phyloP scores from a whole-genome alignment of 2,329 filamentous ascomycete species.

The Cryphonectria naterciae region DNA sequence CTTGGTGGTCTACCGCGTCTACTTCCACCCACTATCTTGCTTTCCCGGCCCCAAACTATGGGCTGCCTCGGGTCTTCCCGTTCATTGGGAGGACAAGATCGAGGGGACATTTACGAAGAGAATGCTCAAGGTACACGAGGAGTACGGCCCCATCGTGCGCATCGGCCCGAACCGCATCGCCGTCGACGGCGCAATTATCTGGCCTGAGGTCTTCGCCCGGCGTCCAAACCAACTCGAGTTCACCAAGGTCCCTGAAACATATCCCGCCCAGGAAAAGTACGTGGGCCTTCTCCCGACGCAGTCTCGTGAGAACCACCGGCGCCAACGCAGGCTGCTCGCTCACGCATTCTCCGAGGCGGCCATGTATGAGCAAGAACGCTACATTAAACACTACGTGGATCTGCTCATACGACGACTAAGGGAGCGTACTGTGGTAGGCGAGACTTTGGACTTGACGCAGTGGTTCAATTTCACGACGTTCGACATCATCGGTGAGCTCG shows the following conservation, averaged over 20 bases:
- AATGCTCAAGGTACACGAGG: conserved; percentile 6
- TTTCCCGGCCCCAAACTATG: conserved; percentile 36
- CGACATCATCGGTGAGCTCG: conserved; percentile 38
- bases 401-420: conserved; percentile 12
- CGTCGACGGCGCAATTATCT: conserved; percentile 11
- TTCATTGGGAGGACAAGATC: conserved; percentile 31
- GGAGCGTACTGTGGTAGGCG: conserved; percentile 23
- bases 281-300: conserved; percentile 5
- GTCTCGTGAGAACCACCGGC: conserved; percentile 14
- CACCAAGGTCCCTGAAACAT: conserved; percentile 9
- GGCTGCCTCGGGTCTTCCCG: conserved; percentile 31
- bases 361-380: conserved; percentile 11
- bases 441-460: conserved; percentile 34
- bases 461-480: conserved; percentile 45
- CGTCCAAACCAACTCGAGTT: conserved; percentile 12
- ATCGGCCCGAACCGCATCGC: conserved; percentile 14
- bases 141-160: conserved; percentile 22
- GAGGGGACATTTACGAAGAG: conserved; percentile 21
- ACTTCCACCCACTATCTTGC: conserved; percentile 38
- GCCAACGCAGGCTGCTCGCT: conserved; percentile 9
- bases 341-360: conserved; percentile 16
- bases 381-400: conserved; percentile 10
- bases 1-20: conserved; percentile 33
- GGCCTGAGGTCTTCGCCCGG: conserved; percentile 12
- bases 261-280: not conserved